A percentile compares a stretch with the other conserved stretches of the same genome.
Evolutionary conservation across 2,329 filamentous ascomycete species (phyloP).

Genomic region (Alternaria viburni): DNA sequence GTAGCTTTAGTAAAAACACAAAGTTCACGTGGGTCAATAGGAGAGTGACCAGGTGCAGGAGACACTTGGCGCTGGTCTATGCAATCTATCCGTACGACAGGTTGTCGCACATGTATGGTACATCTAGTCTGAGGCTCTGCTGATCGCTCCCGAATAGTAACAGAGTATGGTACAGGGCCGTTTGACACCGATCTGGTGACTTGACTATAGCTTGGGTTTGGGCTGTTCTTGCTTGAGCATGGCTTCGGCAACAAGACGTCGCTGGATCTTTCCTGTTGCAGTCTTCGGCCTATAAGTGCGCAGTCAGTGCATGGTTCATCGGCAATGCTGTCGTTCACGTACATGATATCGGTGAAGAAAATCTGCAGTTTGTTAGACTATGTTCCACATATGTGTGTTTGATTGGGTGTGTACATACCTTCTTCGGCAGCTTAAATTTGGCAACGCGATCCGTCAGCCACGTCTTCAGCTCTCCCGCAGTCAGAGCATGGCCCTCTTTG

Average conservation of each 20-base stretch:
- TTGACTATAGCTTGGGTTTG: slow-evolving; percentile 59
- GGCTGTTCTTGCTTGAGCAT: slow-evolving; percentile 74
- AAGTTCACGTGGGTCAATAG: neutral
- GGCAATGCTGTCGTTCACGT: slow-evolving; percentile 2
- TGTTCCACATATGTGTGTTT: slow-evolving; percentile 12
- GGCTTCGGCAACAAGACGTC: slow-evolving; percentile 82
- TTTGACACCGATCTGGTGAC: slow-evolving; percentile 3
- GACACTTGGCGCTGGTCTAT: slow-evolving; percentile 8
- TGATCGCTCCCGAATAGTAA: slow-evolving; percentile 1
- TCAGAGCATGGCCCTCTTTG: slow-evolving; percentile 65
- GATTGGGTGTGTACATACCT: slow-evolving; percentile 58
- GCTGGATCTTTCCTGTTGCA: slow-evolving; percentile 88
- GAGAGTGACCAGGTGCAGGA: slow-evolving; percentile 1
- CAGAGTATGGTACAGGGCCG: slow-evolving; percentile 5
- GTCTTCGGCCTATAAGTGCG: slow-evolving; percentile 68
- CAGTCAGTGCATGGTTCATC: slow-evolving; percentile 11
- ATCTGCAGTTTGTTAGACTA: slow-evolving; percentile 56
- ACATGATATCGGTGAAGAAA: slow-evolving; percentile 81
- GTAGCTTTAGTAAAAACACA: neutral
- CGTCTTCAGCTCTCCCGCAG: slow-evolving; percentile 66
- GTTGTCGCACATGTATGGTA: slow-evolving; percentile 3
- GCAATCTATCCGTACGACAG: slow-evolving; percentile 15
- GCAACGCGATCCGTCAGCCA: slow-evolving; percentile 75
- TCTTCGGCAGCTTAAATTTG: slow-evolving; percentile 86
- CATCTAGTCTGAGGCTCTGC: slow-evolving; percentile 6